Base-by-base conservation (phyloP, 2,329 filamentous ascomycete genomes). In the Fusarium papillatum region DNA sequence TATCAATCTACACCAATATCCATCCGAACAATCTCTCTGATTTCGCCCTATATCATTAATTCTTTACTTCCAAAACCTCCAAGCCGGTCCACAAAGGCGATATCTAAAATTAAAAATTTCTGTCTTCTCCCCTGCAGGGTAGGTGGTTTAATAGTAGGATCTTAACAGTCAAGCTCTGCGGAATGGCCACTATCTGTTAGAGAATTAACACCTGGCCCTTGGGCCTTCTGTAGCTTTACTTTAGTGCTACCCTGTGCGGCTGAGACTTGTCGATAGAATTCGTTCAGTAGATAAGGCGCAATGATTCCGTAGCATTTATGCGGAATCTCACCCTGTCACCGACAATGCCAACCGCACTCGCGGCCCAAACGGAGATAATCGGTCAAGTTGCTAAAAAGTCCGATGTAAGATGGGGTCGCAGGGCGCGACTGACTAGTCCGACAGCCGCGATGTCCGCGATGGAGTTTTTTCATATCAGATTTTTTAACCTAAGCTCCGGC, bases 361-460 rank as follows among this genome's bases (percentile, higher is more conserved):
- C 2, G 13, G 6, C 26, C 19, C 50, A 34, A 53, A n/a, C 34
- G 34, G 17, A 17, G 50, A 26, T 10, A n/a, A n/a, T 57, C 50
- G 29, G 29, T n/a, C n/a, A n/a, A n/a, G n/a, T 31, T 55, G 50
- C 11, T 31, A 55, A 31, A 55, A 34, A 22, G 29, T 10, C 29
- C 50, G 29, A 36, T 57, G 50, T 16, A 8, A 34, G 13, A 57
- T 22, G 50, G 50, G 14, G 60, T 22, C 60, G n/a, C 29, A 48
- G 29, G 60, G 60, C 60, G 36, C 13, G 41, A 50, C 29, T 64
- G 34, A 64, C n/a, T 36, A 36, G 61, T n/a, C 61, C 61, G 61
- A 64, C 29, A 64, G 22, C 61, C 61, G 61, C 61, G 59, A 63
- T 31, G 41, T 41, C 61, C 61, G 61, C n/a, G 31, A 62, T 62